phyloP scores from a whole-genome alignment of 257 asterid species.

The Henckelia pumila region DNA sequence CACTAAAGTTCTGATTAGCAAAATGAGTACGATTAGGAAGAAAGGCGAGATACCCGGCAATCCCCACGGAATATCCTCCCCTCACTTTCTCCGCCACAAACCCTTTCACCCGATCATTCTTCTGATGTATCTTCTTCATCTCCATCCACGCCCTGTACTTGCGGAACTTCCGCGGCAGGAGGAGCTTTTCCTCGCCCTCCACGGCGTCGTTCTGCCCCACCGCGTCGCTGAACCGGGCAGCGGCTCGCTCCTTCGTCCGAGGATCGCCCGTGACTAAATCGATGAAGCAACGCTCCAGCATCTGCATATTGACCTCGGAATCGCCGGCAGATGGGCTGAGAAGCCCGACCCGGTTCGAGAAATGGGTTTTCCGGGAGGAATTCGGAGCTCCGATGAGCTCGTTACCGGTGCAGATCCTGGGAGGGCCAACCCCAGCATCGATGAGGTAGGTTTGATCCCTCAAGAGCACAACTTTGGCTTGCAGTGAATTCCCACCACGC shows the following conservation, averaged over 20 bases:
- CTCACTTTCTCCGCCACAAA: constrained; percentile 43
- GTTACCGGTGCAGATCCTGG: constrained; percentile 34
- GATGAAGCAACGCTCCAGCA: constrained; percentile 51
- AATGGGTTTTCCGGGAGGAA: constrained; percentile 26
- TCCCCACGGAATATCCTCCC: constrained; percentile 50
- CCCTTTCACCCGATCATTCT: constrained; percentile 44
- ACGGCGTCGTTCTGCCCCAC: no score
- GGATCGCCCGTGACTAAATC: constrained; percentile 49
- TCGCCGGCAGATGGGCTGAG: constrained; percentile 34
- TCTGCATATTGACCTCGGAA: constrained; percentile 22
- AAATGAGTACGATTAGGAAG: constrained; percentile 26
- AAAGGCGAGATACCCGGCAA: constrained; percentile 56
- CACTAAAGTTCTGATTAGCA: constrained; percentile 2
- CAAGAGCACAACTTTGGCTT: constrained; percentile 40
- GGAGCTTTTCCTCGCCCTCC: constrained; percentile 43
- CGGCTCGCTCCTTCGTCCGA: constrained; percentile 34
- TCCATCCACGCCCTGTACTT: constrained; percentile 44
- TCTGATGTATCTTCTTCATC: constrained; percentile 34
- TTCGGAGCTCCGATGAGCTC: constrained; percentile 38
- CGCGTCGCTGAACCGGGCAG: constrained; percentile 38
- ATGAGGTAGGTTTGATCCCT: constrained; percentile 41
- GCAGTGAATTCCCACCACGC: constrained; percentile 38
- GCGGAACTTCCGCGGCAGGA: constrained; percentile 50
- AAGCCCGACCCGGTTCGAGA: constrained; percentile 39
- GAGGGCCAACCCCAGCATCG: constrained; percentile 46